Evolutionary conservation across 2,329 filamentous ascomycete species (phyloP), one percentile per base, ranked within the genome.

Genomic region (Aspergillus udagawae): DNA sequence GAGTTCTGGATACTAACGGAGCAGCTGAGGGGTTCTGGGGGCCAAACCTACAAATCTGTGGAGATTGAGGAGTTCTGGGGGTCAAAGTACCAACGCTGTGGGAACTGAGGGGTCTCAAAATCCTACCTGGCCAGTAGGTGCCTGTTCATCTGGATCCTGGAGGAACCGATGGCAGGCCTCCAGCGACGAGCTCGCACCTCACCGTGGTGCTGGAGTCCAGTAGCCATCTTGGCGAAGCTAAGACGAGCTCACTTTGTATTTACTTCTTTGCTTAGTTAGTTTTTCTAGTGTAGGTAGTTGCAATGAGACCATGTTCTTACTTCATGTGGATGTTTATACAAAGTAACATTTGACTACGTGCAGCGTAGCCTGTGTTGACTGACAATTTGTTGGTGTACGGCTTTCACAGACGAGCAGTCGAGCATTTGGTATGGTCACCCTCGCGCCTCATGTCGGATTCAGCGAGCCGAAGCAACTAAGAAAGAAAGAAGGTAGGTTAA

Each of bases 171-270:
- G 14, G 12, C 44, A 47, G 44, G 49, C 21, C 56, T 52, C 56
- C 53, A 56, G 29, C 56, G 56, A 50, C 27, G 45, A 59, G 51
- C 56, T 59, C 53, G 56, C 56, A 59, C 56, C 56, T 59, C 53
- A 59, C 27, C 56, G 56, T 53, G 56, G 56, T 56, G 56, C 38
- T 56, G 53, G 56, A 55, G 56, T 59, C 56, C 44, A 59, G 53
- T 59, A 59, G 51, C 56, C 50, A 38, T 56, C 25, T 10, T 35
- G 45, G 53, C 23, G 56, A 59, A 59, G 53, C 53, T 35, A 59
- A 59, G 56, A 56, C 28, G 56, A 59, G 56, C 44, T 47, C 44
- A 35, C 8, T 9, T 35, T 38, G 56, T 56, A 53, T 23, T 47
- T 23, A 23, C 9, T 35, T 21, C 10, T 47, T 10, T 7, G 12